Conservation (phyloP, 306 rosid species). For the Argentina anserina region DNA sequence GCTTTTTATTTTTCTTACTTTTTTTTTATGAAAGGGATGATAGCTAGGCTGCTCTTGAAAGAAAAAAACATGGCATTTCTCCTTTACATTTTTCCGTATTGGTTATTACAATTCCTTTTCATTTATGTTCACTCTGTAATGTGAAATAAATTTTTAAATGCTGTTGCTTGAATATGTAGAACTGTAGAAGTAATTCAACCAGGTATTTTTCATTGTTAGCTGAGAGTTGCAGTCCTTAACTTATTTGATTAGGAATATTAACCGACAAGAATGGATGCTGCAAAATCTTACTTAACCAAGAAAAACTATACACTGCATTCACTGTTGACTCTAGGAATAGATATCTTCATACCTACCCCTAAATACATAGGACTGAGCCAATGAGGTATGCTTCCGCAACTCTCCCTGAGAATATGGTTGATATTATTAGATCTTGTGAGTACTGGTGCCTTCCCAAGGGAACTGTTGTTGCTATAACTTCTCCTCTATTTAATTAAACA, state of each 20-base stretch:
- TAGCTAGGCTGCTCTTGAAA: neutral
- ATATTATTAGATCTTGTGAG: neutral
- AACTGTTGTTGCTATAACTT: neutral
- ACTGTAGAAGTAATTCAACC: neutral
- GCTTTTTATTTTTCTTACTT: too few species aligned
- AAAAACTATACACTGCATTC: neutral
- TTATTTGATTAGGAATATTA: too few species aligned
- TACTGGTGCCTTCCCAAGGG: neutral
- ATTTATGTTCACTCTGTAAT: neutral
- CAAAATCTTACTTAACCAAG: neutral
- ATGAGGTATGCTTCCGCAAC: neutral
- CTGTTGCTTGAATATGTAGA: neutral
- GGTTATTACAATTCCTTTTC: neutral
- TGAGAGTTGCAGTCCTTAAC: neutral
- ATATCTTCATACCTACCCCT: neutral
- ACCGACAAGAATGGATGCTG: neutral
- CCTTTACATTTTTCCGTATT: neutral
- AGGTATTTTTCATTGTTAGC: neutral
- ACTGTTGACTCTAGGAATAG: neutral
- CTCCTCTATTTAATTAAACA: neutral
- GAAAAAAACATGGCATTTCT: neutral
- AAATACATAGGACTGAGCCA: neutral
- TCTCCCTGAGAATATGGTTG: neutral
- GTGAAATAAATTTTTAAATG: neutral
- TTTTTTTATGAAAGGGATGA: too few species aligned